Base-by-base conservation (phyloP, 768 basidiomycete species). In the Gelatoporia subvermispora region DNA sequence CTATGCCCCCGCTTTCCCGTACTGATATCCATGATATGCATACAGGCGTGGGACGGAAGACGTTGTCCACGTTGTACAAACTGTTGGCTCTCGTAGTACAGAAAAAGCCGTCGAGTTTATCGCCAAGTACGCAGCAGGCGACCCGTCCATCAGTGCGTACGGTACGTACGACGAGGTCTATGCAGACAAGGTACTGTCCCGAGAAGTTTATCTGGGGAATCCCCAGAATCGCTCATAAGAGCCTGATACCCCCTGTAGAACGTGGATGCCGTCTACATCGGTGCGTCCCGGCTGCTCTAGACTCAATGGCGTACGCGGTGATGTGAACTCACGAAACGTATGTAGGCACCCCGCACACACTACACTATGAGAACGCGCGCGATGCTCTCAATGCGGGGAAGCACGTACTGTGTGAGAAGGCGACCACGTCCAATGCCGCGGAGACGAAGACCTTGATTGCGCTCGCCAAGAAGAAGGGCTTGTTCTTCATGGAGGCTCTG, bases 401-500 rank as follows among this genome's bases (percentile, higher is more conserved):
- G 66, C 81, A 92, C 63, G 82, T 94, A 36, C 79, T 94, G 21
- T 88, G 88, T 66, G 92, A 95, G 67, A 94, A 95, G 60, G 88
- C 90, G 0, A 84, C 88, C 44, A 93, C 92, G 1, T 77, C 73
- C 52, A 93, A 91, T 59, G 71, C 76, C 4, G 77, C 82, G 2
- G 90, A 94, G 60, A 72, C 91, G 18, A 76, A 79, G n/a, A 78
- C 82, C 40, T 75, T 95, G 20, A 69, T 92, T 17, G 69, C 69
- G 9, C 75, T 88, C 17, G 90, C 93, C 2, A 86, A 85, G 64
- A 79, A 88, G 61, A 71, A 84, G 57, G 78, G 82, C 16, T 75
- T 92, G 1, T 94, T 94, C 72, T 79, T 94, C 58, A 93, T 94
- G 91, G 93, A 94, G 67, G 90, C 87, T 0, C 72, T 92, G 66